A percentile compares a stretch with the other conserved stretches of the same genome.
phyloP scores from a whole-genome alignment of 2,329 filamentous ascomycete genomes.

The Fusarium sp. region DNA sequence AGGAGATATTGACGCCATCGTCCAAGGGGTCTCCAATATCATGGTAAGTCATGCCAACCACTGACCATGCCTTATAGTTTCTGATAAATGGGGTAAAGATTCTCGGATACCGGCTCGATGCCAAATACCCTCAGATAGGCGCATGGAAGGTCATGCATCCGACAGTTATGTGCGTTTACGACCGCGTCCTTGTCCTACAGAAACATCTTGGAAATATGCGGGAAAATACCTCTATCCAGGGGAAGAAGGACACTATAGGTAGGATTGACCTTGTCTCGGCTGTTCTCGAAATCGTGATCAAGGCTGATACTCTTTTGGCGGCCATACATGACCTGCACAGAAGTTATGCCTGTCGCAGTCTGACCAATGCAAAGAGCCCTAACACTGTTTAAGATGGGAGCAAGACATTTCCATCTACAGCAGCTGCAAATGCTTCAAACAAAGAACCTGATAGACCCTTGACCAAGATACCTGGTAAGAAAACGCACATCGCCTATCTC shows the following conservation, averaged over 20 bases:
- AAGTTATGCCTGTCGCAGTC: background rate
- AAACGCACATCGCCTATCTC: background rate
- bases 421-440: background rate
- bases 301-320: background rate
- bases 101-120: background rate
- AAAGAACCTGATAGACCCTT: background rate
- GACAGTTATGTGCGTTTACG: background rate
- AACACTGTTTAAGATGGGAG: fast-evolving
- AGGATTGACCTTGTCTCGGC: background rate
- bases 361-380: fast-evolving
- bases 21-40: background rate
- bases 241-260: background rate
- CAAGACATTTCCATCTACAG: fast-evolving
- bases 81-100: background rate
- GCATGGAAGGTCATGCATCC: fast-evolving
- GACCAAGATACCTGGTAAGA: fast-evolving
- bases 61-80: fast-evolving
- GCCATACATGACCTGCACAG: background rate
- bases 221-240: background rate
- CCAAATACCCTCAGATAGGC: background rate
- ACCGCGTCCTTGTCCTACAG: background rate
- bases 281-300: background rate
- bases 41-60: background rate
- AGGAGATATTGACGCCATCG: background rate
- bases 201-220: background rate